Evolutionary conservation across 78 protist species (phyloP), one percentile per base, ranked within the genome.

Genomic region (Dictyostelium firmibasis): DNA sequence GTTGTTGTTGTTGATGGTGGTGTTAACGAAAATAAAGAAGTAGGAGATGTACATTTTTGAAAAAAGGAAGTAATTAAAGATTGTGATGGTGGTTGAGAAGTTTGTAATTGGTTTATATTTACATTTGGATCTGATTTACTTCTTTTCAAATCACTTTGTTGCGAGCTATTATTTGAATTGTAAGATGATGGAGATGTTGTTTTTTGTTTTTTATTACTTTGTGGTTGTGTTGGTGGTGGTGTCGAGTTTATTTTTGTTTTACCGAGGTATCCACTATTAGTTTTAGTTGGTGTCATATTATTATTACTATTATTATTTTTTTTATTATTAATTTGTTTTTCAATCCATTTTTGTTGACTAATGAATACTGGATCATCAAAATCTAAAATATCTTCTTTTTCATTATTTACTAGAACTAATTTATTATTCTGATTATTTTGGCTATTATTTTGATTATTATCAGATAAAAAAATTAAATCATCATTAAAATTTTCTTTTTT

Each of bases 311-410:
- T 70, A 13, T 29, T 31, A 16, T 72, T 72, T 14, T 72, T 72
- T 18, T 14, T 72, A 75, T 75, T 75, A 36, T 33, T 18, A 33
- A 87, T 60, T 69, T 60, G 81, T 69, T 69, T 64, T 69, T 89
- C 94, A 20, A 89, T 89, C 86, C 87, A 89, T 43, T 84, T 81
- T 81, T 89, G 94, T 47, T 81, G 94, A 70, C 29, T 69, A 16
- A 89, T 62, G 0, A 89, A 79, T 23, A 29, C 70, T 31, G 94
- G 87, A 44, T 89, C 94, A 44, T 89, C 94, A 76, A 76, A 78
- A 27, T 9, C 43, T 14, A 41, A 14, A 36, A 57, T 84, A 38
- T 44, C 76, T 44, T 86, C 74, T 14, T 84, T 62, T 10, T 35
- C 18, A 18, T 84, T 50, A n/a, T 9, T 35, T 47, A 18, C n/a